These are phyloP conservation scores for Santalum album DNA, from an alignment of 164 flowering plant genomes.

Conservation along the genomic window DNA sequence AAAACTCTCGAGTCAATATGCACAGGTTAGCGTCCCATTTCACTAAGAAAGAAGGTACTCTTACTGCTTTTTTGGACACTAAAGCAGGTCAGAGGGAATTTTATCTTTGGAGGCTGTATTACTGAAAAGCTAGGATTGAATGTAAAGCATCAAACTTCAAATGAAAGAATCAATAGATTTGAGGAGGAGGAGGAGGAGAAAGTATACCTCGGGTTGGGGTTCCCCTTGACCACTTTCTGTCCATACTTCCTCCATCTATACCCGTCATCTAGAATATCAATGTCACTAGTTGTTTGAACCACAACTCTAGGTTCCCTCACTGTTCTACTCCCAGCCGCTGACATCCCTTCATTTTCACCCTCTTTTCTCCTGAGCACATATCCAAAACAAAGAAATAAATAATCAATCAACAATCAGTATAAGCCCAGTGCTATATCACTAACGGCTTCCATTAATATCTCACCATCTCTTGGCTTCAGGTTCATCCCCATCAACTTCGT, in stretches of 20 bases:
- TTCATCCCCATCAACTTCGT: constrained; percentile 61
- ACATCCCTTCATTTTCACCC: constrained; percentile 43
- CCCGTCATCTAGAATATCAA: constrained; percentile 72
- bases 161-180: not conserved
- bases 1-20: too few species aligned
- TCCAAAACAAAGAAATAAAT: too few species aligned
- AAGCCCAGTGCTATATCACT: too few species aligned
- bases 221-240: constrained; percentile 68
- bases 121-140: not conserved
- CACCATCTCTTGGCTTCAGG: constrained; percentile 78
- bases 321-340: constrained; percentile 44
- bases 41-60: too few species aligned
- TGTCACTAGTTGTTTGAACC: constrained; percentile 69
- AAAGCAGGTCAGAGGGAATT: too few species aligned
- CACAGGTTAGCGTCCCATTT: too few species aligned
- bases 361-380: constrained; percentile 38
- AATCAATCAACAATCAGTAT: too few species aligned
- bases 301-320: constrained; percentile 74
- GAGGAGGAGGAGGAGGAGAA: not conserved
- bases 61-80: too few species aligned
- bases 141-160: not conserved
- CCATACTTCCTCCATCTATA: constrained; percentile 74
- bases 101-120: too few species aligned
- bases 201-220: constrained; percentile 57
- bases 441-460: not conserved